Conservation (phyloP, 345 rosid species). For the Eutrema yunnanense region DNA sequence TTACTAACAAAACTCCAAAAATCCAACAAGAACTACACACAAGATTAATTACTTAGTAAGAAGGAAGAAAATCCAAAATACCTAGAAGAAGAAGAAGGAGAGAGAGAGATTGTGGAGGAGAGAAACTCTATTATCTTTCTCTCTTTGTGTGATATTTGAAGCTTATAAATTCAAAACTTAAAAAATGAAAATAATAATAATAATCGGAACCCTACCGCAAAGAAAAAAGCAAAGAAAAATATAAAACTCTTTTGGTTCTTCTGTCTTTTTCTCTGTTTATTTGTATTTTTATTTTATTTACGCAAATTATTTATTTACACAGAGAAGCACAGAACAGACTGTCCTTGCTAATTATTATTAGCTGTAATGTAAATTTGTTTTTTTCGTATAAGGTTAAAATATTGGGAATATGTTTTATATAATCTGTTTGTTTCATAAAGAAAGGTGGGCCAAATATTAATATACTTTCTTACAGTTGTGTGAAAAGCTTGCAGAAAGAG, state of each 20-base stretch:
- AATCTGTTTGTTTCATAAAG: background rate
- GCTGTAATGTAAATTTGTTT: slow-evolving; percentile 27
- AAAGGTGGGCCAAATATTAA: slow-evolving; percentile 25
- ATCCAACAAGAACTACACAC: slow-evolving; percentile 15
- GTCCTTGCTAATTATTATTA: slow-evolving; percentile 29
- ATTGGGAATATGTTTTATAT: background rate
- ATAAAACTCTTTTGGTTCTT: slow-evolving; percentile 40
- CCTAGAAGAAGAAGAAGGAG: slow-evolving; percentile 14
- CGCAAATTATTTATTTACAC: background rate
- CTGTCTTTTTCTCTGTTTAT: slow-evolving; percentile 57
- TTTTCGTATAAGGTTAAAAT: background rate
- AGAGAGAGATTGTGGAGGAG: slow-evolving; percentile 35
- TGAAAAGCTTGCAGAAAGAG: slow-evolving; percentile 28
- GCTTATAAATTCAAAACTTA: background rate
- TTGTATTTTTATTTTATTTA: slow-evolving; percentile 25
- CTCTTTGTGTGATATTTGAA: slow-evolving; percentile 19
- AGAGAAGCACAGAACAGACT: slow-evolving; percentile 25
- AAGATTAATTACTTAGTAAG: background rate
- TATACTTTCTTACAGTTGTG: slow-evolving; percentile 26
- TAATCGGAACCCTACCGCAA: slow-evolving; percentile 39
- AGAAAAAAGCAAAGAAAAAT: background rate
- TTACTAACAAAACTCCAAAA: slow-evolving; percentile 40
- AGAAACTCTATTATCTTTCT: slow-evolving; percentile 34
- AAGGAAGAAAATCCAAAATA: slow-evolving; percentile 16
- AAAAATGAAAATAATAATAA: background rate